A percentile compares a stretch with the other conserved stretches of the same genome.
Conservation (phyloP, 768 basidiomycete species). For the Rickenella mellea region DNA sequence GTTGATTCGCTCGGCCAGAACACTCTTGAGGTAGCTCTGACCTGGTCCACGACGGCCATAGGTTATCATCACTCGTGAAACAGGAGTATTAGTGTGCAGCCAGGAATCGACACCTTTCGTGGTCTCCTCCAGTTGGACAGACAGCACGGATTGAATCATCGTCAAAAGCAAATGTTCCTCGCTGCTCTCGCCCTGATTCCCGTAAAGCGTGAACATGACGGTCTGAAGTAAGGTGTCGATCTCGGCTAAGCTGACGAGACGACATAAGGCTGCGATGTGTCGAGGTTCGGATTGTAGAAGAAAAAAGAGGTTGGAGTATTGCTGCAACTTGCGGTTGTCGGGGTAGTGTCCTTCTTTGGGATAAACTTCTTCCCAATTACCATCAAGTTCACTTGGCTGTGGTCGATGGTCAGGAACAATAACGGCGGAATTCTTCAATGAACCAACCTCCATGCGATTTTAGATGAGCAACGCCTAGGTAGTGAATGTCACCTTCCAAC, state of each 20-base stretch:
- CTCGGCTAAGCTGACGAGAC: slow-evolving; percentile 91
- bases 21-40: slow-evolving; percentile 96
- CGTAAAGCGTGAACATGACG: slow-evolving; percentile 99
- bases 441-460: slow-evolving; percentile 95
- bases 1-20: slow-evolving; percentile 96
- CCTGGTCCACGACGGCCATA: slow-evolving; percentile 98
- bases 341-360: slow-evolving; percentile 87
- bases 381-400: slow-evolving; percentile 90
- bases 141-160: slow-evolving; percentile 98
- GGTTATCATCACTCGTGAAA: slow-evolving; percentile 99
- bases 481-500: slow-evolving; percentile 97
- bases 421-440: slow-evolving; percentile 8
- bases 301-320: slow-evolving; percentile 99
- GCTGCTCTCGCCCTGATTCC: slow-evolving; percentile 96
- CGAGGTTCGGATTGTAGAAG: slow-evolving; percentile 95
- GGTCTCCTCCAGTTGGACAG: slow-evolving; percentile 97
- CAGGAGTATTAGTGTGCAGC: slow-evolving; percentile 96
- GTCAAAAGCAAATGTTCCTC: slow-evolving; percentile 97
- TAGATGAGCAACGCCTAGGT: slow-evolving; percentile 96
- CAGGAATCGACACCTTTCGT: slow-evolving; percentile 99
- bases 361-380: slow-evolving; percentile 92
- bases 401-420: slow-evolving; percentile 3
- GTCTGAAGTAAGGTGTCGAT: slow-evolving; percentile 99
- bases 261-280: slow-evolving; percentile 92
- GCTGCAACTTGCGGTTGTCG: slow-evolving; percentile 88